Conservation (phyloP, 2,329 filamentous ascomycete genomes). For the Trichoderma arundinaceum region DNA sequence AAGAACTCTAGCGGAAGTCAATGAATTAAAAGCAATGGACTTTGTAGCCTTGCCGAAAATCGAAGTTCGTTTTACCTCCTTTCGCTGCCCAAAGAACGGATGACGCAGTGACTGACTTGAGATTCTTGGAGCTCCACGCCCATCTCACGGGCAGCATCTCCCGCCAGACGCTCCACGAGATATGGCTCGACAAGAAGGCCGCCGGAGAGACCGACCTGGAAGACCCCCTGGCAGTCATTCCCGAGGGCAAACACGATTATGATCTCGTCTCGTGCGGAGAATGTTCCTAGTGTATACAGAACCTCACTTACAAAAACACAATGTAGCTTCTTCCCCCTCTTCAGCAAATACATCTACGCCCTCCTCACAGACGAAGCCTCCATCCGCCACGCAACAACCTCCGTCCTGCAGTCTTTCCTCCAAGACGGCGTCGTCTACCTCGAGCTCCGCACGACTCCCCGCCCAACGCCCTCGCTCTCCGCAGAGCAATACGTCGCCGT, state of each 20-base stretch:
- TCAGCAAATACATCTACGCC: conserved; percentile 79
- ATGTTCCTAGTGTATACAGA: no score
- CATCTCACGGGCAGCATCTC: conserved; percentile 81
- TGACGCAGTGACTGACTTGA: no score
- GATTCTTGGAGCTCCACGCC: conserved; percentile 68
- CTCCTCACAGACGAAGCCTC: conserved; percentile 69
- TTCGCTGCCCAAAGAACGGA: not conserved
- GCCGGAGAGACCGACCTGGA: conserved; percentile 60
- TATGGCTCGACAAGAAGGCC: conserved; percentile 69
- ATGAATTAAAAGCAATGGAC: conserved; percentile 43
- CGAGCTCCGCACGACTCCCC: conserved; percentile 80
- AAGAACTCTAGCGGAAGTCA: no score
- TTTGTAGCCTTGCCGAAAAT: conserved; percentile 60
- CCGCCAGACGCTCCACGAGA: conserved; percentile 72
- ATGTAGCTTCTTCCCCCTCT: conserved; percentile 75
- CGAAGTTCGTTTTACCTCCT: conserved; percentile 48
- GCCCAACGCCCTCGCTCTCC: conserved; percentile 63
- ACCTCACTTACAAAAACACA: not conserved
- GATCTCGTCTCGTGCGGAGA: conserved; percentile 64
- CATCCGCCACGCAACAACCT: conserved; percentile 65
- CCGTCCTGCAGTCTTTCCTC: conserved; percentile 70
- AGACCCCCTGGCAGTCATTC: conserved; percentile 73
- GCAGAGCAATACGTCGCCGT: conserved; percentile 68
- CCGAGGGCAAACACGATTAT: conserved; percentile 72
- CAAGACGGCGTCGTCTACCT: conserved; percentile 76